Evolutionary conservation across 306 rosid genomes (phyloP).

Genomic region (Castanea crenata): DNA sequence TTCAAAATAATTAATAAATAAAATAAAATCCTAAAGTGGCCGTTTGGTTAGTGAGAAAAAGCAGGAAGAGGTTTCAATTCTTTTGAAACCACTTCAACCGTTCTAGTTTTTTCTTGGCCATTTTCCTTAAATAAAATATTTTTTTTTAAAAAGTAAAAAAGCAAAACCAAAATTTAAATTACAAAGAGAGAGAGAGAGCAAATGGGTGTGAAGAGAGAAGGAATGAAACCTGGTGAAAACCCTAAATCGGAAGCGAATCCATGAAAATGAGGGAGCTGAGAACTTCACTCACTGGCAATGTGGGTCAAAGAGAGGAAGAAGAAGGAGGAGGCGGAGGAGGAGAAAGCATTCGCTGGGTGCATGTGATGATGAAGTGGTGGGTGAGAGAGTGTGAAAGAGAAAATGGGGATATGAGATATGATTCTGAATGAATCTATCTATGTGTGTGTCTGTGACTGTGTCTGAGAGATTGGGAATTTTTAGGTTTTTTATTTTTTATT

Average conservation of each 20-base stretch:
- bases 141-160: background rate
- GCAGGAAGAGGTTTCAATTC: background rate
- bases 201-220: background rate
- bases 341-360: too few species aligned
- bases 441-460: background rate
- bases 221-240: background rate
- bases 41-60: constrained; percentile 26
- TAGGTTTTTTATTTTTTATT: constrained; percentile 49
- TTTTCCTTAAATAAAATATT: too few species aligned
- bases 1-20: background rate
- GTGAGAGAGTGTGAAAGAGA: constrained; percentile 7
- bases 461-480: constrained; percentile 57
- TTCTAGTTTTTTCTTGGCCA: too few species aligned
- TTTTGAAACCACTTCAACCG: too few species aligned
- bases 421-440: constrained; percentile 15
- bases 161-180: background rate
- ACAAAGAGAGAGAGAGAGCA: background rate
- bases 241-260: background rate
- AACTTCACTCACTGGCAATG: background rate
- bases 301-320: background rate
- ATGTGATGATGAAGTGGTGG: too few species aligned
- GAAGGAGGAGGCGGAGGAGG: background rate
- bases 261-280: background rate
- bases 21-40: background rate
- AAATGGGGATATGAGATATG: constrained; percentile 22